Base-by-base conservation (phyloP, 306 rosid species). In the Ormosia emarginata region DNA sequence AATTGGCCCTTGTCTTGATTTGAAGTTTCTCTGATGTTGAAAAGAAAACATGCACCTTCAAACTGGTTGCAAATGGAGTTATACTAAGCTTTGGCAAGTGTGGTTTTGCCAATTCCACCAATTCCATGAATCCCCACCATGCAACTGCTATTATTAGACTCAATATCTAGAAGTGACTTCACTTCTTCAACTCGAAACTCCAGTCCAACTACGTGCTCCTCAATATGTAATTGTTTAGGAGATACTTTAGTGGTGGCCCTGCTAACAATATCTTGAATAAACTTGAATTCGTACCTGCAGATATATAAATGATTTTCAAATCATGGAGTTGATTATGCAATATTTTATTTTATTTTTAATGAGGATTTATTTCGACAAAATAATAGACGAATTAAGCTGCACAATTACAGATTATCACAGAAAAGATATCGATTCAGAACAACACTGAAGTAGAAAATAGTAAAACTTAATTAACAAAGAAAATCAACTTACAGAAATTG, bases 91-190 rank as follows among this genome's bases (percentile, higher is more conserved):
- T 73, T 73, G 17, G 37, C 78, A 17, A 73, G 50, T 15, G 66
- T 73, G 0, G 66, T 73, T 55, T 72, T 68, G 10, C 57, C 74
- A 68, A 68, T 68, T 43, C 74, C 74, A 5, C 74, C 74, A 2
- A 13, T 11, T 72, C 78, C 78, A 72, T 53, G 6, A 55, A 72
- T 55, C 36, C 78, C 78, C 4, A 72, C 7, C 30, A 75, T 30
- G 77, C 24, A 30, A 4, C 18, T 55, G n/a, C 5, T 14, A 14
- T 41, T 8, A 11, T 2, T 5, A 7, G 57, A 58, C 69, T 59
- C 43, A 13, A 58, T 14, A 24, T 75, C 57, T 24, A 75, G 30
- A 4, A 53, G 34, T 15, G 37, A 15, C 17, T 73, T 73, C 39
- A 39, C 2, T 73, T 24, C 4, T 37, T 53, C 39, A 37, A 73